Evolutionary conservation across 176 grass and related monocot genomes (phyloP), one percentile per base, ranked within the genome.

Genomic region (Triticum turgidum): DNA sequence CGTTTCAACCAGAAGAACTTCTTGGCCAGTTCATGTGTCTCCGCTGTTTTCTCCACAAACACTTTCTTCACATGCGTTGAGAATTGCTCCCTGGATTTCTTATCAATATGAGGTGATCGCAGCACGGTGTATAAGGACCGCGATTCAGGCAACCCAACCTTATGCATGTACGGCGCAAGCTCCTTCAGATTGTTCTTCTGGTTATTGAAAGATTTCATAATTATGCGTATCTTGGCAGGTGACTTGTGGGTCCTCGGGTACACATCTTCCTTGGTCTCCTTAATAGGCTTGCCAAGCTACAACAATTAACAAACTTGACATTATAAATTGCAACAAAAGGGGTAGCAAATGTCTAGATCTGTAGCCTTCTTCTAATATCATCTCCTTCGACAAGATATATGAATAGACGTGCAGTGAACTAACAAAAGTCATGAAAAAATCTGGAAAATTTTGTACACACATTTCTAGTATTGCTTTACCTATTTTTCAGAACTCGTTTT

Each of bases 81-180:
- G 24, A 94, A 94, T 56, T 91, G 89, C 56, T 94, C 86, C 65
- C 92, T 81, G 45, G 89, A 94, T 78, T 94, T 91, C 86, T 94
- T 94, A 42, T 94, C 92, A 61, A 94, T 94, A 78, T 94, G 92
- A 70, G 92, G 86, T 68, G 92, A 94, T 9, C 92, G 83, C 58
- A 94, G 42, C 62, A 94, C 89, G 0, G 92, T 91, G 44, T 66
- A 89, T 21, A 94, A 73, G 21, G 78, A 29, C 61, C 83, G 83
- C 1, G 92, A 89, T 69, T 91, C 80, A 9, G 89, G 92, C 54
- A 94, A 80, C 44, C 81, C 84, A 9, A 91, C 20, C 83, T 80
- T 88, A 76, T 81, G 78, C 24, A 70, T 37, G 33, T 81, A 78
- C 33, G 86, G 92, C 30, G 69, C 8, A 44, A 93, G 74, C 30